phyloP scores from a whole-genome alignment of 208 protist genomes.

The Crithidia bombi region DNA sequence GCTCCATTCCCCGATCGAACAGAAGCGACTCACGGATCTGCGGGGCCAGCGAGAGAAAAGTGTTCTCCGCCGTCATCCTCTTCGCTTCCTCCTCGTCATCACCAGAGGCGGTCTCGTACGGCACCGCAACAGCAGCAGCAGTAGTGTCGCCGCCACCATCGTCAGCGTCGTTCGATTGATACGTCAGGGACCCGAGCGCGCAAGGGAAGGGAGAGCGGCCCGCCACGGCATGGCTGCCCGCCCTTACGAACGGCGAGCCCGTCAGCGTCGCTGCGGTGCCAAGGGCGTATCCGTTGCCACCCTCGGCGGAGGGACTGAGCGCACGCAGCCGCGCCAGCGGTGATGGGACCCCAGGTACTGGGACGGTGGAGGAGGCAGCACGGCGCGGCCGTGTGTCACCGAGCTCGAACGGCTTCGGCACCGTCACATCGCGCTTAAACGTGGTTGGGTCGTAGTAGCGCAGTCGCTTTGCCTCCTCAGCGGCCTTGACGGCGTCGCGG shows the following conservation, averaged over 20 bases:
- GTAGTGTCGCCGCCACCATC: background rate
- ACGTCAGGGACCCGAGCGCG: too few species aligned
- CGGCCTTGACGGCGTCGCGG: constrained; percentile 26
- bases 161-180: background rate
- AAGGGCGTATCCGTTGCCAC: background rate
- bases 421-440: constrained; percentile 42
- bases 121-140: background rate
- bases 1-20: constrained; percentile 44
- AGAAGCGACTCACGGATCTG: constrained; percentile 49
- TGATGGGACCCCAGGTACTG: constrained; percentile 11
- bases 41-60: constrained; percentile 44
- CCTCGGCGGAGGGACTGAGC: background rate
- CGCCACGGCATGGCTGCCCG: background rate
- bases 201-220: background rate
- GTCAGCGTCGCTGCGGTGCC: background rate
- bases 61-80: constrained; percentile 28
- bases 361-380: background rate
- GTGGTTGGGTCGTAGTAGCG: constrained; percentile 41
- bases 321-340: constrained; percentile 3
- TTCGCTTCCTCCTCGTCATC: background rate
- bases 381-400: constrained; percentile 15
- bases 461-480: constrained; percentile 46
- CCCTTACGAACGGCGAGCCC: background rate
- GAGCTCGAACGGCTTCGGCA: constrained; percentile 54
- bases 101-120: background rate